phyloP scores from a whole-genome alignment of 163 green algal species.

The Trebouxia gelatinosa region DNA sequence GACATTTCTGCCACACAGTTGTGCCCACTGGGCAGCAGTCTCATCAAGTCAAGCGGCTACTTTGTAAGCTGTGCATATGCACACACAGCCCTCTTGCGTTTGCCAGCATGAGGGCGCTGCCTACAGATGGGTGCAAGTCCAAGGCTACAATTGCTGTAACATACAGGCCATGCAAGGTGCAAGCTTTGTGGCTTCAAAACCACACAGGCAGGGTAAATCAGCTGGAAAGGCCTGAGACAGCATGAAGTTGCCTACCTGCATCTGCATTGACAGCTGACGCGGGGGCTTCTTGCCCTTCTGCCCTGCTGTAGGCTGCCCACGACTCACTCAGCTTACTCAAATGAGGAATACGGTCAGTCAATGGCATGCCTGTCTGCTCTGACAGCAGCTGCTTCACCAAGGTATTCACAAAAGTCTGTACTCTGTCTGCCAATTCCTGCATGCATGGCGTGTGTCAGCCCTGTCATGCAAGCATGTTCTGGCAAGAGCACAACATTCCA shows the following conservation, averaged over 20 bases:
- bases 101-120: background rate
- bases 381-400: background rate
- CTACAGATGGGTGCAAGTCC: background rate
- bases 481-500: background rate
- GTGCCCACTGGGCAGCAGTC: background rate
- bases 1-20: background rate
- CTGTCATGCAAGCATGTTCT: background rate
- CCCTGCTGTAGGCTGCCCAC: background rate
- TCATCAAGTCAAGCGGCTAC: background rate
- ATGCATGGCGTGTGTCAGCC: background rate
- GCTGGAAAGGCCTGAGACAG: background rate
- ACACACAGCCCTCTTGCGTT: background rate
- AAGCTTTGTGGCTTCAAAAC: too few relatives aligned
- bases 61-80: background rate
- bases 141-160: too few relatives aligned
- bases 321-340: background rate
- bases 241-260: background rate
- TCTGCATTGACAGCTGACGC: background rate
- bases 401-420: background rate
- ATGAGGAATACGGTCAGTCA: background rate
- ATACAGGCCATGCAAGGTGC: too few relatives aligned
- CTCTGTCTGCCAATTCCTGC: constrained; percentile 1
- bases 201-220: background rate
- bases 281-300: background rate
- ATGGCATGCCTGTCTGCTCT: background rate